Evolutionary conservation across 2,329 filamentous ascomycete species (phyloP), one percentile per base, ranked within the genome.

Genomic region (Aspergillus neotritici): DNA sequence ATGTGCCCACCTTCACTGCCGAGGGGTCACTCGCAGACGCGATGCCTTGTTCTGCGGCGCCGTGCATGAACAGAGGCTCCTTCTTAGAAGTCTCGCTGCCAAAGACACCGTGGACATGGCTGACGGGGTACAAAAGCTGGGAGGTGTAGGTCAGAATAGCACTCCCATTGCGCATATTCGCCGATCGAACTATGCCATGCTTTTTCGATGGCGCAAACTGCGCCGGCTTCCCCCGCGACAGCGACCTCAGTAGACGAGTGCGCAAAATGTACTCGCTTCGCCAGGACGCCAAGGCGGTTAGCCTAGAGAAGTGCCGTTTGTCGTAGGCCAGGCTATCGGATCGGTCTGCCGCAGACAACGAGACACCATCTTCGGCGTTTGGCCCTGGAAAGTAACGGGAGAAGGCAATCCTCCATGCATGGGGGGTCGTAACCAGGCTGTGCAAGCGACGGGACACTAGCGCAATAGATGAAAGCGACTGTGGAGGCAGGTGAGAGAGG

Each of bases 331-430:
- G 71, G 42, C 64, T 65, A 57, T 80, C 81, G 41, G 68, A 65
- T 35, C 67, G 64, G 30, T 79, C 69, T 16, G 71, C 66, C 15
- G 74, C 70, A 54, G 69, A 69, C 1, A 67, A 56, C 14, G 66
- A 64, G 11, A 56, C 58, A 31, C 63, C 62, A 43, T 68, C 60
- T 32, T 69, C 63, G 36, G 82, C 75, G 58, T 84, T 78, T 16
- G 84, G 80, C 1, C 86, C 89, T 0, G 87, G 87, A 56, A 97
- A 98, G 68, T 83, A 91, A 49, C 90, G 87, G 54, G 87, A 79
- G 61, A 97, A 97, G 5, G 90, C 91, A 62, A 89, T 86, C 50
- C 88, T 82, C 91, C 91, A 97, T 6, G 89, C 89, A 68, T 96
- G 88, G 12, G 90, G 87, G 1, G 87, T 91, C 4, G 88, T 95